Base-by-base conservation (phyloP, 495 filamentous ascomycete species). In the Margaritispora aquatica region DNA sequence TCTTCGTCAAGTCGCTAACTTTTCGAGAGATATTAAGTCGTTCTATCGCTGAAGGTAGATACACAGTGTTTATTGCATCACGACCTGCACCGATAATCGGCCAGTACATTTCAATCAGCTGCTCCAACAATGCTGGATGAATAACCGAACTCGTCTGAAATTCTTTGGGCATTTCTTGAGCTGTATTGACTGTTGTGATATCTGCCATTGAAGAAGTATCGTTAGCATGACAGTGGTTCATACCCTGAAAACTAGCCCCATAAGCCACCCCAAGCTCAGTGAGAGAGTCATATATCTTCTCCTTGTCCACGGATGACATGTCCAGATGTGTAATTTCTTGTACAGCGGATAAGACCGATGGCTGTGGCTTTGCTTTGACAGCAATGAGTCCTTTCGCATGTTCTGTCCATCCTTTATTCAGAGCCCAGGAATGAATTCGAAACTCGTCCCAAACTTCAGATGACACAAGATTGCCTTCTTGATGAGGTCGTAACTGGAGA, bases 1-100 rank as follows among this genome's bases (percentile, higher is more conserved):
- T 51, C 2, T 64, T 68, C 7, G 68, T 58, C 2, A 70, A 5
- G 62, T 59, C 29, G 51, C 51, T 22, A 71, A 75, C 47, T 73
- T 51, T 48, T 73, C 74, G 44, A 22, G 63, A 63, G 44, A 75
- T 65, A 11, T 46, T 65, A 22, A 74, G 34, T 19, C 63, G 63
- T 41, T 73, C 73, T 34, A 77, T 68, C 50, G 70, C 65, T 4
- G 72, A 73, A 0, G 75, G 75, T 70, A 77, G 74, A 64, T 76
- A 77, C 23, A 77, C 63, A 0, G 68, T 69, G 1, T 72, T 68
- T n/a, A 75, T 60, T 11, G 70, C 63, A 59, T 66, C 70, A n/a
- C 71, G 63, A 8, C 74, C 75, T 17, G 74, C 68, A 4, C 75
- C 74, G 15, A 77, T 63, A 24, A 77, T 71, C 0, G 73, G 73